Evolutionary conservation across 1,139 yeast genomes (phyloP), one percentile per base, ranked within the genome.

Genomic region (Torulaspora pretoriensis): DNA sequence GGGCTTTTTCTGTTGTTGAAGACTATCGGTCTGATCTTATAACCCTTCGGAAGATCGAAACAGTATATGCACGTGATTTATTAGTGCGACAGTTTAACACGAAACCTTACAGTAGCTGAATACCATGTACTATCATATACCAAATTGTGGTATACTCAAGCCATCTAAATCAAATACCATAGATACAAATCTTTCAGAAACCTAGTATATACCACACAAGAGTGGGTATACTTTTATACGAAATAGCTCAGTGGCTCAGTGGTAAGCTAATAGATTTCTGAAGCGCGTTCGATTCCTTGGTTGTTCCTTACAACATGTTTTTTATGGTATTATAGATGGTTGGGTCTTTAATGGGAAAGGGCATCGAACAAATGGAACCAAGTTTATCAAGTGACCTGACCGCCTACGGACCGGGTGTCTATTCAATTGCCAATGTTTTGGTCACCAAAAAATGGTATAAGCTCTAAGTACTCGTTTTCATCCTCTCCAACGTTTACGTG

Each of bases 381-480:
- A 5, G 7, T 19, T 2, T 7, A 19, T 3, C 10, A 9, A 35
- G 13, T 8, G 13, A 23, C 12, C 5, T 2, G 22, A 19, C 7
- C 22, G 2, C 22, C 5, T 2, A 4, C 22, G 4, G 22, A 19
- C 22, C 7, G 3, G 22, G 22, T 19, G 7, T 19, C 22, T 19
- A 19, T 3, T 19, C 22, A 35, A 19, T 26, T 42, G 38, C 25
- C 51, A 54, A 55, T 58, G 57, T 61, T 62, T 39, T 63, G 67
- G 67, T 52, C 61, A 2, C 52, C 78, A 54, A 76, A 78, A 57
- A 65, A 81, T 8, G 92, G 92, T 1, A 87, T 89, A 47, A 77
- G 84, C 55, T 81, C 88, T 19, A 74, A 75, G 38, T 92, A 90
- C 63, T 72, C 81, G 31, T 81, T 87, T 34, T 82, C 89, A 55